Base-by-base conservation (phyloP, 2,329 filamentous ascomycete species). In the Ascochyta koolunga region DNA sequence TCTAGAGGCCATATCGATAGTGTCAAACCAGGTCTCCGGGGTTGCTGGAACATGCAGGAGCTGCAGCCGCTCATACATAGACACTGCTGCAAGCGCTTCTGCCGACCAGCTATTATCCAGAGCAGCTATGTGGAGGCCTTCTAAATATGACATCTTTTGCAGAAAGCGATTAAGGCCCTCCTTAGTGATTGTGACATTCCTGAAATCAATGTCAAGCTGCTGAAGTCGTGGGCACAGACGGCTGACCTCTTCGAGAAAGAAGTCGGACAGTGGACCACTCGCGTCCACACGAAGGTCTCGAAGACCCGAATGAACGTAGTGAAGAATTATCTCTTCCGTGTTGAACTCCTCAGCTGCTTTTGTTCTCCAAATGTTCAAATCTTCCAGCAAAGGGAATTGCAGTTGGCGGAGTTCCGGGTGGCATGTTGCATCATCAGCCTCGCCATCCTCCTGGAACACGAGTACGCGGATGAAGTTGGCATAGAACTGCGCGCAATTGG, bases 31-130 rank as follows among this genome's bases (percentile, higher is more conserved):
- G 3, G 24, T 16, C 7, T 50, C 47, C 11, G 15, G 2, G 11
- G 39, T n/a, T 24, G 32, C 5, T 15, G 39, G 47, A 7, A 50
- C 33, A 24, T 50, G 47, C 1, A 50, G 39, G 10, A 50, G 33
- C 27, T 38, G 9, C 9, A 50, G n/a, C 11, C 27, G 39, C 15
- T 39, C 39, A 16, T 27, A 39, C 21, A 8, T 44, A 6, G 48
- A 40, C 15, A 43, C 32, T 4, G 39, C 40, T 5, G 35, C n/a
- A 16, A 50, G 38, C 7, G 40, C 25, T 18, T 37, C 40, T 4
- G 19, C 25, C 2, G 48, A 43, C 48, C 39, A 50, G 16, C 40
- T 31, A 6, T 19, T 22, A 11, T 39, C 40, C 25, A 44, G 25
- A 10, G 33, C 33, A 31, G 40, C 48, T 7, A 50, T 27, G 25